These are phyloP conservation scores for Tetradesmus lagerheimii DNA, from an alignment of 139 green algal genomes.

Conservation along the genomic window DNA sequence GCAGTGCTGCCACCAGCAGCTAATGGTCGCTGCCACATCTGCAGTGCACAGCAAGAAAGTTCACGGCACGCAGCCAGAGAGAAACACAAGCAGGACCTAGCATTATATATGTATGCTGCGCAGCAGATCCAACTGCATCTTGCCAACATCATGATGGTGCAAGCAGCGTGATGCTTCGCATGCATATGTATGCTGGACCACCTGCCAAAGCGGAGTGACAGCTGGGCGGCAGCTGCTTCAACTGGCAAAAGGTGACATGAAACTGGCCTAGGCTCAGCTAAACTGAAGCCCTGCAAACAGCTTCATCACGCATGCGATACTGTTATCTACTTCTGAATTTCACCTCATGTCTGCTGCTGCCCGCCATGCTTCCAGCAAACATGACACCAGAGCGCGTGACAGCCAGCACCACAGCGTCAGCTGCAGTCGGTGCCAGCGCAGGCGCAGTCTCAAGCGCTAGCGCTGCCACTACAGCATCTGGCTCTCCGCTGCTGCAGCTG, in stretches of 20 bases:
- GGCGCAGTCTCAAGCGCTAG: neutral
- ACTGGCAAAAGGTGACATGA: too few species aligned
- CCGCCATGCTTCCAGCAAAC: slow-evolving; percentile 38
- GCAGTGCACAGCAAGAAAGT: neutral
- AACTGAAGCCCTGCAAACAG: too few species aligned
- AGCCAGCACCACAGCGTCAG: slow-evolving; percentile 33
- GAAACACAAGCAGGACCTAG: neutral
- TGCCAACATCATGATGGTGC: too few species aligned
- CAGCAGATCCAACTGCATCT: too few species aligned
- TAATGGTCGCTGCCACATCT: neutral
- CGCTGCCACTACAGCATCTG: slow-evolving; percentile 8
- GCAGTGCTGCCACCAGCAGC: slow-evolving; percentile 18
- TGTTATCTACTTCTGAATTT: too few species aligned
- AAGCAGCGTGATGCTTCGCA: too few species aligned
- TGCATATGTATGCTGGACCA: too few species aligned
- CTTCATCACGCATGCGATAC: too few species aligned
- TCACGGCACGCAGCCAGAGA: neutral
- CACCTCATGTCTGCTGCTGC: neutral
- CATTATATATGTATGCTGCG: too few species aligned
- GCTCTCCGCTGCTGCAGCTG: neutral
- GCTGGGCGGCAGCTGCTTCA: too few species aligned
- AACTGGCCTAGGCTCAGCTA: too few species aligned
- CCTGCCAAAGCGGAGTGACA: too few species aligned
- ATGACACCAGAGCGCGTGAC: slow-evolving; percentile 26
- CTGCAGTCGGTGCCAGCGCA: slow-evolving; percentile 32